phyloP scores from a whole-genome alignment of 305 asterid genomes.

The Ruellia speciosa region DNA sequence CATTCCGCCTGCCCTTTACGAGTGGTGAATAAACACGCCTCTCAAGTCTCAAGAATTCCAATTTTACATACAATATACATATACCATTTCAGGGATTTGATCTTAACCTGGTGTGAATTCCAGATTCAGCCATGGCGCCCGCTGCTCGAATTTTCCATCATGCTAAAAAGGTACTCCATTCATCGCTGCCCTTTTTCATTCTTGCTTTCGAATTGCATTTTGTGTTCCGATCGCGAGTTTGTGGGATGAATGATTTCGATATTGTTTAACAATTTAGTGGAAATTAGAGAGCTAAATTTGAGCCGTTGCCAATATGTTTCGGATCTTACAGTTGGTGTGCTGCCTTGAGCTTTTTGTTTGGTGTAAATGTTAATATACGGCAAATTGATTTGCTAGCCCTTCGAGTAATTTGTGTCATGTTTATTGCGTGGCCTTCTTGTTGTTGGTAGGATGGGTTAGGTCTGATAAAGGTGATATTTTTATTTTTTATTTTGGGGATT shows the following conservation, averaged over 20 bases:
- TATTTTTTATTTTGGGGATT: background rate
- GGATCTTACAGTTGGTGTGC: background rate
- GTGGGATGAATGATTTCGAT: constrained; percentile 4
- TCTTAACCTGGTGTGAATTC: constrained; percentile 11
- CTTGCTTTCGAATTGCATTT: background rate
- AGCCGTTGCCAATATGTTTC: too few relatives aligned
- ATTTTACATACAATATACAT: background rate
- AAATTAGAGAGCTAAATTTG: background rate
- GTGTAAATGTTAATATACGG: background rate
- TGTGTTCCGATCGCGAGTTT: constrained; percentile 1
- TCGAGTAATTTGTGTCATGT: too few relatives aligned
- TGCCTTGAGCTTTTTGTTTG: background rate
- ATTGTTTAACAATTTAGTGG: background rate
- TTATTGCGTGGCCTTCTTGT: background rate
- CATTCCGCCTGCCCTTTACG: constrained; percentile 13
- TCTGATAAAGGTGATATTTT: background rate
- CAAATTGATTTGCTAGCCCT: background rate
- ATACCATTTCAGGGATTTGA: constrained; percentile 13
- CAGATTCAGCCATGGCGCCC: constrained; percentile 37
- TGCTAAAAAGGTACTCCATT: constrained; percentile 49
- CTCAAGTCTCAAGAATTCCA: constrained; percentile 4
- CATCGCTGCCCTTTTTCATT: background rate
- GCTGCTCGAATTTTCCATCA: constrained; percentile 57
- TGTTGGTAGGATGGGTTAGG: background rate
- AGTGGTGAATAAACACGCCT: constrained; percentile 23